Evolutionary conservation across 2,329 filamentous ascomycete genomes (phyloP).

Genomic region (Claviceps sp.): DNA sequence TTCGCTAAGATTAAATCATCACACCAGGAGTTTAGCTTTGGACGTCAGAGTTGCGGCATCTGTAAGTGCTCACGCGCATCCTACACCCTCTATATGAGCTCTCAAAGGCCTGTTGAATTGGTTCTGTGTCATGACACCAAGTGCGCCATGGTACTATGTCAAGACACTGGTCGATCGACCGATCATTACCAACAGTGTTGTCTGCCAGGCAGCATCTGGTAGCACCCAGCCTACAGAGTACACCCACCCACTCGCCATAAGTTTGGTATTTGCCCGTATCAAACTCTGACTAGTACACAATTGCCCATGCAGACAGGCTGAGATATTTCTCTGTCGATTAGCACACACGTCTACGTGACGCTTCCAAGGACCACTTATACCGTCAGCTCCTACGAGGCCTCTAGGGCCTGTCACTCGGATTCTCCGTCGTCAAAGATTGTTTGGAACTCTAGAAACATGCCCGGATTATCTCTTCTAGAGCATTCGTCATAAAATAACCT

Average conservation of each 20-base stretch:
- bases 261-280: not conserved
- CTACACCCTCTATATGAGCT: not conserved
- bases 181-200: not conserved
- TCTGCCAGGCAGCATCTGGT: not conserved
- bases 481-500: not conserved
- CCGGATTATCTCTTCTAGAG: not conserved
- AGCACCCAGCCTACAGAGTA: not conserved
- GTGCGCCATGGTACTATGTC: not conserved
- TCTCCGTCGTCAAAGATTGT: not conserved
- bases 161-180: slow-evolving; percentile 2
- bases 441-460: not conserved
- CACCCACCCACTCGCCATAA: not conserved
- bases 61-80: no score
- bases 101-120: not conserved
- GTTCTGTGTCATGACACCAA: not conserved
- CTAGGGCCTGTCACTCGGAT: not conserved
- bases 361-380: not conserved
- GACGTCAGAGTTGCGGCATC: no score
- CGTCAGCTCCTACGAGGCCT: not conserved
- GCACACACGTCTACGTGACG: slow-evolving; percentile 2
- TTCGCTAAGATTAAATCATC: no score
- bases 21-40: no score
- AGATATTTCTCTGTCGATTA: not conserved
- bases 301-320: not conserved
- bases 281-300: not conserved